phyloP scores from a whole-genome alignment of 768 basidiomycete species.

The Hydnomerulius pinastri region DNA sequence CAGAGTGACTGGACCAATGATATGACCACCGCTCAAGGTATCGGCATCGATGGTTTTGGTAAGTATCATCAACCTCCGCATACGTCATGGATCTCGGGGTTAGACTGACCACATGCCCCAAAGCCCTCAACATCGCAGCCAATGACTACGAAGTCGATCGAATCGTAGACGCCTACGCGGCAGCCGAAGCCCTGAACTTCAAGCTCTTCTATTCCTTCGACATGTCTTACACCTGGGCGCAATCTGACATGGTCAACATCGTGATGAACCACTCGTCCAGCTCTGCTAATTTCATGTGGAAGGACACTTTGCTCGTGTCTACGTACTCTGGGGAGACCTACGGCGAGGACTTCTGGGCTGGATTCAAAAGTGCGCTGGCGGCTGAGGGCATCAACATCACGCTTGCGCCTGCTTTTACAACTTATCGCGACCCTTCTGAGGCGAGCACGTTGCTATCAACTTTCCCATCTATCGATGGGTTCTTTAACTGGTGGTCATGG shows the following conservation, averaged over 20 bases:
- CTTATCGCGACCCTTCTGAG: conserved; percentile 23
- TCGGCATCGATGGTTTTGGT: too few relatives aligned
- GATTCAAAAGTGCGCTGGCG: conserved; percentile 10
- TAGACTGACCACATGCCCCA: too few relatives aligned
- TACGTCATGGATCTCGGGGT: too few relatives aligned
- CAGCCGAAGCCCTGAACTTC: conserved; percentile 32
- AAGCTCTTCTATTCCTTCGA: conserved; percentile 40
- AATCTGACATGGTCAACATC: conserved; percentile 23
- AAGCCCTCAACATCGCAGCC: conserved; percentile 28
- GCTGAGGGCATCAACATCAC: conserved; percentile 28
- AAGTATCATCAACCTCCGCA: too few relatives aligned
- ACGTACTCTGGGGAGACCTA: conserved; percentile 40
- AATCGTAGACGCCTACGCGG: conserved; percentile 37
- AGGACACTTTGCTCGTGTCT: conserved; percentile 35
- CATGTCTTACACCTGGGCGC: conserved; percentile 31
- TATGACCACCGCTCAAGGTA: conserved; percentile 25
- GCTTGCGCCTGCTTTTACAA: conserved; percentile 35
- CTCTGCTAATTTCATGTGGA: conserved; percentile 30
- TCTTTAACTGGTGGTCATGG: conserved; percentile 40
- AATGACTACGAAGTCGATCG: conserved; percentile 26
- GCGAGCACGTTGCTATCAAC: conserved; percentile 20
- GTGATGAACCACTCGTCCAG: conserved; percentile 35
- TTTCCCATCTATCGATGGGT: conserved; percentile 30
- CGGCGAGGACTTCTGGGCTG: conserved; percentile 32
- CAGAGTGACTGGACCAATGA: conserved; percentile 27